phyloP scores from a whole-genome alignment of 345 rosid species.

The Arabis hirsuta region DNA sequence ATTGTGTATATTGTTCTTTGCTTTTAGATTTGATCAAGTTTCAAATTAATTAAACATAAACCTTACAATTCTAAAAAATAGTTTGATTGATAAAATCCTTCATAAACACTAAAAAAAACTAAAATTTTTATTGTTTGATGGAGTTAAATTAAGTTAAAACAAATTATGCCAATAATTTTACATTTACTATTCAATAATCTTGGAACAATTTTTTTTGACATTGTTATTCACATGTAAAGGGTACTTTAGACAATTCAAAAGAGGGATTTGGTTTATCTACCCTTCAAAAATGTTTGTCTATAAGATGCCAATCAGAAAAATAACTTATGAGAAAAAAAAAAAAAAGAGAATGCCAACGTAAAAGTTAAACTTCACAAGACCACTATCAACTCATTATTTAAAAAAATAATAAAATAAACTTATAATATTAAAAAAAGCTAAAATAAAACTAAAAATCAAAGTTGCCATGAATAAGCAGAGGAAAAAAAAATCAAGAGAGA shows the following conservation, averaged over 20 bases:
- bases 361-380: slow-evolving; percentile 39
- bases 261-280: background rate
- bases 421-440: background rate
- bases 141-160: too few relatives aligned
- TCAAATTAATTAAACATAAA: too few relatives aligned
- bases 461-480: slow-evolving; percentile 41
- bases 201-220: too few relatives aligned
- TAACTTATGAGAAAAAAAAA: background rate
- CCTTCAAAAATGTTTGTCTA: slow-evolving; percentile 27
- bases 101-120: too few relatives aligned
- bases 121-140: too few relatives aligned
- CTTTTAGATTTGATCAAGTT: too few relatives aligned
- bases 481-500: background rate
- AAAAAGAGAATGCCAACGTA: slow-evolving; percentile 45
- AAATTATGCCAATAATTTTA: too few relatives aligned
- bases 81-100: too few relatives aligned
- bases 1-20: too few relatives aligned
- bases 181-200: too few relatives aligned
- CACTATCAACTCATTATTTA: slow-evolving; percentile 39
- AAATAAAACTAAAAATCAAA: slow-evolving; percentile 30
- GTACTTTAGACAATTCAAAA: slow-evolving; percentile 11
- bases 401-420: background rate
- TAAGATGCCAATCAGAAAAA: slow-evolving; percentile 31
- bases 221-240: slow-evolving; percentile 1
- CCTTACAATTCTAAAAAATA: too few relatives aligned